Percentiles rank a stretch among this genome's conserved stretches.
Evolutionary conservation across 2,329 filamentous ascomycete genomes (phyloP).

Genomic region (Tolypocladium endophyticum): DNA sequence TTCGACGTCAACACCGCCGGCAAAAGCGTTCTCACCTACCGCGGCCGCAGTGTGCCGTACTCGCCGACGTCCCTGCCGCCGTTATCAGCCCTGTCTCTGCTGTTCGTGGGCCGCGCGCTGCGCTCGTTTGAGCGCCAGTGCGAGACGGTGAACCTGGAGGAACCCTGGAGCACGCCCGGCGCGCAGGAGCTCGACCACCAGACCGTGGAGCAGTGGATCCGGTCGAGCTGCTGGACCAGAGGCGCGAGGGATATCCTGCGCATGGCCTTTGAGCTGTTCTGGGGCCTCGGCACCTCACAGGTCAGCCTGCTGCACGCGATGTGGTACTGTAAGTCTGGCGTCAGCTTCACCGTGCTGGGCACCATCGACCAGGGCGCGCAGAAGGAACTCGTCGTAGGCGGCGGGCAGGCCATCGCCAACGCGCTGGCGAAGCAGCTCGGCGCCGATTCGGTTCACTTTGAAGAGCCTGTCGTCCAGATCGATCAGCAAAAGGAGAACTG

Average conservation of each 20-base stretch:
- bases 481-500: background rate
- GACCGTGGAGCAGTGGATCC: background rate
- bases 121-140: background rate
- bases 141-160: background rate
- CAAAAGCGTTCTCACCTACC: background rate
- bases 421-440: background rate
- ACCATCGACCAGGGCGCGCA: background rate
- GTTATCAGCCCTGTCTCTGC: background rate
- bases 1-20: background rate
- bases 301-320: slow-evolving; percentile 1
- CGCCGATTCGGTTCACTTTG: background rate
- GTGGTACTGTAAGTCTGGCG: slow-evolving; percentile 1
- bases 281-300: background rate
- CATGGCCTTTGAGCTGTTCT: background rate
- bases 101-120: background rate
- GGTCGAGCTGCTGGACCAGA: background rate
- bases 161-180: background rate
- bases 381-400: slow-evolving; percentile 1
- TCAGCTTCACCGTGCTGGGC: background rate
- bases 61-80: background rate
- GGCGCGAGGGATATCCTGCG: background rate
- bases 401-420: slow-evolving; percentile 1
- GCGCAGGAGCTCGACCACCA: background rate
- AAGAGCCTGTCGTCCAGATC: background rate
- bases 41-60: background rate